A percentile compares a stretch with the other conserved stretches of the same genome.
Evolutionary conservation across 208 protist species (phyloP).

Genomic region (Acanthamoeba royreba): DNA sequence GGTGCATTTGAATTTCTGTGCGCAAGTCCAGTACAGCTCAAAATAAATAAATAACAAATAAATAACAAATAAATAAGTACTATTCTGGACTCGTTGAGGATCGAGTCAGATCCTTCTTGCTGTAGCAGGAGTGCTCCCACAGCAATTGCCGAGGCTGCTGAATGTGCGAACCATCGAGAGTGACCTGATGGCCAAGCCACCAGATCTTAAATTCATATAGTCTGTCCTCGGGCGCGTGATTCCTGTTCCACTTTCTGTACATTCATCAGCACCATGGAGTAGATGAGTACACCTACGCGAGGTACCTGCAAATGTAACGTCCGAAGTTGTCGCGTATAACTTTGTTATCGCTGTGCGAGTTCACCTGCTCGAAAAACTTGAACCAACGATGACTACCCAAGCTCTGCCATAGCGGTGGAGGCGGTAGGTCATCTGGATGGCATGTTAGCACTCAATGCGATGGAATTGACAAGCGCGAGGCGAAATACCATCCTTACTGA

Average conservation of each 20-base stretch:
- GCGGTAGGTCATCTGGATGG: not conserved
- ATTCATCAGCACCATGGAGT: no score
- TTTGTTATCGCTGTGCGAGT: not conserved
- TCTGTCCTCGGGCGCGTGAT: not conserved
- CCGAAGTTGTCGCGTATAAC: not conserved
- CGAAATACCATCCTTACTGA: no score
- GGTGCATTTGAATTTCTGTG: no score
- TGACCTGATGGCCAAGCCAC: not conserved
- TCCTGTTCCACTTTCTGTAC: slow-evolving; percentile 5
- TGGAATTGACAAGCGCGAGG: no score
- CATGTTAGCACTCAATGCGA: no score
- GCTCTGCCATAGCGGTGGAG: not conserved
- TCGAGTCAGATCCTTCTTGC: not conserved
- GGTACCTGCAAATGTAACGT: slow-evolving; percentile 22
- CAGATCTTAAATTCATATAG: slow-evolving; percentile 36
- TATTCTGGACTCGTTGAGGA: no score
- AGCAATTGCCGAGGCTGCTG: not conserved
- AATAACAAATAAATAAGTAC: not conserved
- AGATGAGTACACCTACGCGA: not conserved
- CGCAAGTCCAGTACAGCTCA: not conserved
- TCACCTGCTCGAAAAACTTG: slow-evolving; percentile 48
- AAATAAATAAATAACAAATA: not conserved
- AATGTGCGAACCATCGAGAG: not conserved
- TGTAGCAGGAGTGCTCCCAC: slow-evolving; percentile 24
- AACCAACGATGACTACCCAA: slow-evolving; percentile 26